Percentiles rank a stretch among this genome's conserved stretches.
These are phyloP conservation scores for Ogataea wickerhamii DNA, from an alignment of 805 yeast species.

Conservation along the genomic window DNA sequence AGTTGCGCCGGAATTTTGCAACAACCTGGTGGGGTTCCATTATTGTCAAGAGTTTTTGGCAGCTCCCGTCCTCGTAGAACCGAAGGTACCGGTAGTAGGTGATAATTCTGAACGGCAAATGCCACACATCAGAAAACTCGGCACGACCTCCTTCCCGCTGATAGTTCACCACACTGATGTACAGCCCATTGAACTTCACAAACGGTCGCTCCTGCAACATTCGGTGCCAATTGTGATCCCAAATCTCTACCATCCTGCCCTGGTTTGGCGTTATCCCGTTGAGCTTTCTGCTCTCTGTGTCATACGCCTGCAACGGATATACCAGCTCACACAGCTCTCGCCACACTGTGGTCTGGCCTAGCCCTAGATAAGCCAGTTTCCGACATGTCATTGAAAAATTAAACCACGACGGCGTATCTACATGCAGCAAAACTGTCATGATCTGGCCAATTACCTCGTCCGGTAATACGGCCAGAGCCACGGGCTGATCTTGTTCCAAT, in stretches of 20 bases:
- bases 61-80: slow-evolving; percentile 75
- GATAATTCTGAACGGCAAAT: slow-evolving; percentile 74
- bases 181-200: slow-evolving; percentile 76
- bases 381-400: slow-evolving; percentile 57
- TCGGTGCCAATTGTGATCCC: slow-evolving; percentile 43
- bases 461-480: slow-evolving; percentile 46
- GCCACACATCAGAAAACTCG: slow-evolving; percentile 63
- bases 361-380: slow-evolving; percentile 53
- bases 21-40: slow-evolving; percentile 70
- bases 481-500: slow-evolving; percentile 34
- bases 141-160: slow-evolving; percentile 77
- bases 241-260: slow-evolving; percentile 34
- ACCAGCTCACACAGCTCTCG: slow-evolving; percentile 45
- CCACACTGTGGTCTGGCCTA: slow-evolving; percentile 49
- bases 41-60: slow-evolving; percentile 64
- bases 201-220: slow-evolving; percentile 70
- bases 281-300: slow-evolving; percentile 37
- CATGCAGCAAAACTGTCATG: slow-evolving; percentile 42
- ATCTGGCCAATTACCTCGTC: slow-evolving; percentile 56
- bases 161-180: slow-evolving; percentile 81
- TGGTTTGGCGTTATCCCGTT: slow-evolving; percentile 36
- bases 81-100: slow-evolving; percentile 85
- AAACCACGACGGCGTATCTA: slow-evolving; percentile 64
- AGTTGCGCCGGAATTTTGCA: slow-evolving; percentile 41
- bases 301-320: slow-evolving; percentile 54